Evolutionary conservation across 1,139 yeast genomes (phyloP).

Genomic region (Saccharomycopsis crataegensis): DNA sequence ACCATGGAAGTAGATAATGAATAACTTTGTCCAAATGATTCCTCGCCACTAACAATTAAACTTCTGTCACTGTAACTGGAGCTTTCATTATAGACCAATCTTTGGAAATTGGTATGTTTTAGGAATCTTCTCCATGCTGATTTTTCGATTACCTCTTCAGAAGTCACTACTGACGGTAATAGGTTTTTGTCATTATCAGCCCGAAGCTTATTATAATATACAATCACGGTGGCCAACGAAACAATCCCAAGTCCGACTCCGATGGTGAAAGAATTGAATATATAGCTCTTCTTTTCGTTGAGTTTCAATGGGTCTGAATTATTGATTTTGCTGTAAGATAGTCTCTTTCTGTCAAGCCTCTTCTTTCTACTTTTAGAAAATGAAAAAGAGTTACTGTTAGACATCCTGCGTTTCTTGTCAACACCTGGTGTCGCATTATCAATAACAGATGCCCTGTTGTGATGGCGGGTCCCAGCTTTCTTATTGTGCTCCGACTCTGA

Average conservation of each 20-base stretch:
- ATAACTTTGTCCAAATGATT: no score
- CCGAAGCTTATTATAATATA: neutral
- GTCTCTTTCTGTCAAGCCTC: slow-evolving; percentile 5
- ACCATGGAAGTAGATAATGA: neutral
- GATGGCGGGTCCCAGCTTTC: neutral
- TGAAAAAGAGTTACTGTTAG: neutral
- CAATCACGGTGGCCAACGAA: slow-evolving; percentile 4
- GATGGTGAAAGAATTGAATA: slow-evolving; percentile 11
- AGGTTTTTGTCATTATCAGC: neutral
- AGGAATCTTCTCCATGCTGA: neutral
- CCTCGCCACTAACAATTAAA: neutral
- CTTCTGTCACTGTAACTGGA: neutral
- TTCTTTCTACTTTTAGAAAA: slow-evolving; percentile 1
- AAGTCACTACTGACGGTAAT: no score
- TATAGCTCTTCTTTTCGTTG: slow-evolving; percentile 1
- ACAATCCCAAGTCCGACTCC: slow-evolving; percentile 17
- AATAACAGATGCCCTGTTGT: neutral
- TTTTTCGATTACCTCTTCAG: no score
- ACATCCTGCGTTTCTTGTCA: neutral
- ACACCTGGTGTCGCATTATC: neutral
- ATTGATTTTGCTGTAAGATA: slow-evolving; percentile 9
- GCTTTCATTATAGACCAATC: neutral
- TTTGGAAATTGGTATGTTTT: neutral
- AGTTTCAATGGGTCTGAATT: slow-evolving; percentile 17
- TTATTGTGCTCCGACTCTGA: neutral